Evolutionary conservation across 2,329 filamentous ascomycete species (phyloP), one percentile per base, ranked within the genome.

Genomic region (Penicillium crustosum): DNA sequence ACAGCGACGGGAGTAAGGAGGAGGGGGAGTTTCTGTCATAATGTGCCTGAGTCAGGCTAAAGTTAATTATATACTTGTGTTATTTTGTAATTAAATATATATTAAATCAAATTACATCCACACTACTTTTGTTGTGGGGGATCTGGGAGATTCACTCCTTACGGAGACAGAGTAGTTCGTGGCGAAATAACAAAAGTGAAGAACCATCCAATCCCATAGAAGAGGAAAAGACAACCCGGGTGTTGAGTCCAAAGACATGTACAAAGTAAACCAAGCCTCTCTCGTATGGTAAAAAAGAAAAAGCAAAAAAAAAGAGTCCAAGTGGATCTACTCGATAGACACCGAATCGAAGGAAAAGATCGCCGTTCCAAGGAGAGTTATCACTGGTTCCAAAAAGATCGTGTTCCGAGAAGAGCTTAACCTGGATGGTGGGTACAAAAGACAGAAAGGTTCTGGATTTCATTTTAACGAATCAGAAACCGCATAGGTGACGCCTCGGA

Each of bases 21-120:
- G 47, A 5, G 38, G 44, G 27, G 36, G 13, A 47, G 39, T 48
- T 58, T 52, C 55, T 59, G 52, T 57, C 57, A 63, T 54, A 53
- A 38, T 33, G 49, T 64, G 60, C 63, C 65, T 66, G 65, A 66
- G 60, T 63, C 62, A 62, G 54, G 61, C 59, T 59, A 58, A 63
- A 64, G 53, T 55, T 55, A 61, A 63, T 63, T 53, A 0, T 31
- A 2, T 6, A 57, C 4, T 25, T 49, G n/a, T n/a, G 6, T 19
- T 10, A 19, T 19, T 47, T 27, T 8, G 27, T 33, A 49, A 38
- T 49, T n/a, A 38, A 49, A 19, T 38, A 7, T 15, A 36, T 50
- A 19, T 50, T 17, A 63, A 59, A 58, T 61, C 43, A 42, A 60
- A 36, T 57, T 51, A 59, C 21, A 55, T 45, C 50, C 54, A 21